Evolutionary conservation across 148 eudicot species (phyloP), one percentile per base, ranked within the genome.

Genomic region (Dianthus caryophyllus): DNA sequence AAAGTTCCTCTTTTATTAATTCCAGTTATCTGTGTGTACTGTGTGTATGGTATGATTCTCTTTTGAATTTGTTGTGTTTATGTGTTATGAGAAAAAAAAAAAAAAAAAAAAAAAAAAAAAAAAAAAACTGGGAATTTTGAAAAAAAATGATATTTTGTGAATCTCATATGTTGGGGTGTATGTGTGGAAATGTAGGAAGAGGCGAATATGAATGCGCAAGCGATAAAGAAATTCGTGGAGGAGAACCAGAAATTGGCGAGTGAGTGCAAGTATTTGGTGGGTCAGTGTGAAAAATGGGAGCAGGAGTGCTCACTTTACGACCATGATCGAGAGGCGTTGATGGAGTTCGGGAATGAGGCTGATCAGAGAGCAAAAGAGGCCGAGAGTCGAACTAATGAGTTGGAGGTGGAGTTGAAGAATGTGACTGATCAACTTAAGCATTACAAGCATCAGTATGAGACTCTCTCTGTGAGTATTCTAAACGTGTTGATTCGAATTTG

Each of bases 281-380:
- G 41, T 30, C 80, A 88, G 74, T 83, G 87, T 69, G 66, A 76
- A 49, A 86, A 61, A 53, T 88, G 76, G 93, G 92, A 94, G 89
- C 78, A 75, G 17, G 99, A 94, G 82, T 88, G 96, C 61, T 66
- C 83, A 4, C 79, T 94, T 27, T 94, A 94, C 25, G 96, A 90
- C 68, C 85, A 69, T 2, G 99, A 94, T 64, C 81, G 97, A 0
- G 96, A 90, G 69, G 97, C 86, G 6, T 75, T 94, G 73, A 90
- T 90, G 99, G 99, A 90, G 72, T 94, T 90, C 26, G 97, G 90
- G 7, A 85, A 94, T 56, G 99, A 94, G 78, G 93, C 89, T 0
- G 97, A 94, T 76, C 87, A 84, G 71, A 80, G 89, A 25, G 97
- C 99, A 0, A 84, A 82, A 76, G 84, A 84, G 64, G 92, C 92